Evolutionary conservation across 768 basidiomycete species (phyloP).

Genomic region (Coprinellus micaceus): DNA sequence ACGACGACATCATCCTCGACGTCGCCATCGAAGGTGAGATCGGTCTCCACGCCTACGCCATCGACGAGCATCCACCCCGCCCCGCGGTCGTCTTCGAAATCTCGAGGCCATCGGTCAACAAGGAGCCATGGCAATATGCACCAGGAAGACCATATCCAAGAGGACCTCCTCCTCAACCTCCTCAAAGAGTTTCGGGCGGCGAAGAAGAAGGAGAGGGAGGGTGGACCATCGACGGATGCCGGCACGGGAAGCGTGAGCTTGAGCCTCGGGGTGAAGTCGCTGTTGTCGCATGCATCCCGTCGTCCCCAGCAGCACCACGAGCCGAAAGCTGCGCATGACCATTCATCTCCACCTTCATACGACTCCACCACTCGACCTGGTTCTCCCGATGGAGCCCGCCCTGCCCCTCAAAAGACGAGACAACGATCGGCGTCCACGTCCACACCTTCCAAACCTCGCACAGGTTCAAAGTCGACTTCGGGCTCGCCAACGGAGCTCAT

Average conservation of each 20-base stretch:
- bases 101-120: not conserved
- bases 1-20: not conserved
- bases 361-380: not conserved
- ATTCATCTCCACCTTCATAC: not conserved
- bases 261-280: constrained; percentile 3
- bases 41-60: not conserved
- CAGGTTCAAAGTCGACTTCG: not conserved
- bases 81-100: not conserved
- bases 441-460: not conserved
- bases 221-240: not conserved
- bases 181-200: not conserved
- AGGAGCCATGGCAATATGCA: not conserved
- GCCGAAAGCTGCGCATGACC: not conserved
- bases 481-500: not conserved
- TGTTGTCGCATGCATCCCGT: not conserved
- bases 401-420: not conserved
- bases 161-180: not conserved
- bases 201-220: constrained; percentile 1
- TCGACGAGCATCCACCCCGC: not conserved
- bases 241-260: not conserved
- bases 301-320: not conserved
- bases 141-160: not conserved
- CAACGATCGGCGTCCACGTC: not conserved
- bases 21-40: not conserved
- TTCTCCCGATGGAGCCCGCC: no score